Percentiles rank a stretch among this genome's conserved stretches.
These are phyloP conservation scores for Arthrobotrys entomopaga DNA, from an alignment of 2,329 filamentous ascomycete genomes.

Conservation along the genomic window DNA sequence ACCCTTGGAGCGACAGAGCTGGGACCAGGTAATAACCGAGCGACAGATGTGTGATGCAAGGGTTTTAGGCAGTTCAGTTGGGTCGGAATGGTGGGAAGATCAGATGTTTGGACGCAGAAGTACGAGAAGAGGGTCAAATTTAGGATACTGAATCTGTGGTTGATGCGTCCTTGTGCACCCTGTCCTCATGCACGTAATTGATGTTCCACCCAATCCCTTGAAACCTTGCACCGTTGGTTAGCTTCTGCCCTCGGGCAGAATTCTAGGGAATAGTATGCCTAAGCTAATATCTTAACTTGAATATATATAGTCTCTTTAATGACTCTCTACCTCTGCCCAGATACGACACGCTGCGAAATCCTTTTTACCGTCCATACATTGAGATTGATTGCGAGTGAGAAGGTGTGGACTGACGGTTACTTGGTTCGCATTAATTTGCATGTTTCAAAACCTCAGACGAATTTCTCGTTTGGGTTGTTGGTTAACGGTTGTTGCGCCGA, in stretches of 20 bases:
- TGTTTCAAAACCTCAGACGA: slow-evolving; percentile 27
- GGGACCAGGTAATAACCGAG: slow-evolving; percentile 14
- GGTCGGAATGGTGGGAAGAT: slow-evolving; percentile 6
- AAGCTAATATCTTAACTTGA: background rate
- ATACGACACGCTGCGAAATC: too few species aligned
- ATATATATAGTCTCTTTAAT: background rate
- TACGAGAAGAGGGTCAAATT: background rate
- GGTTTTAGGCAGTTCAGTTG: slow-evolving; percentile 16
- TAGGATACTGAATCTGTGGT: background rate
- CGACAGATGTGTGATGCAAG: slow-evolving; percentile 14
- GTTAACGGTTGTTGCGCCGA: background rate
- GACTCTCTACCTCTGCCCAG: too few species aligned
- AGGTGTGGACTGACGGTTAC: too few species aligned
- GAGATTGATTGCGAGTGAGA: too few species aligned
- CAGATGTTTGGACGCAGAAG: background rate
- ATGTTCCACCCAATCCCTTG: background rate
- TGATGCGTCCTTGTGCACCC: background rate
- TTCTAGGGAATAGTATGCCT: too few species aligned
- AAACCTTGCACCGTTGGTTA: slow-evolving; percentile 1
- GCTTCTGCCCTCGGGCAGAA: slow-evolving; percentile 16
- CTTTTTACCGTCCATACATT: too few species aligned
- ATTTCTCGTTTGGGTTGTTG: slow-evolving; percentile 25
- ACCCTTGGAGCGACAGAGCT: slow-evolving; percentile 15
- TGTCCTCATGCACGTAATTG: slow-evolving; percentile 16
- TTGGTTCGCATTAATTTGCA: slow-evolving; percentile 9